These are phyloP conservation scores for Puccinia triticina DNA, from an alignment of 1,284 basidiomycete species.

Conservation along the genomic window DNA sequence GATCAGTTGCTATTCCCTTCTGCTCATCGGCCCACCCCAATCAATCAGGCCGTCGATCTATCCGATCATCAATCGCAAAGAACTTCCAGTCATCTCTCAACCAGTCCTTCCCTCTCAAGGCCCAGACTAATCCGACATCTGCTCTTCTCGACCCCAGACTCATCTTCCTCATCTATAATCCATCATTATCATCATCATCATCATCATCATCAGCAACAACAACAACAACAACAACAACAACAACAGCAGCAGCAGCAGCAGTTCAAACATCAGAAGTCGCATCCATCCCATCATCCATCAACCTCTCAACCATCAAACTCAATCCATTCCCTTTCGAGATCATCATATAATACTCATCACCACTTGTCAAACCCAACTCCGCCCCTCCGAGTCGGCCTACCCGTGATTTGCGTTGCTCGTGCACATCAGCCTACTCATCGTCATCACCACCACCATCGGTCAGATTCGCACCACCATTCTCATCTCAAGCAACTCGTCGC, in stretches of 20 bases:
- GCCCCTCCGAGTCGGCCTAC: conserved; percentile 32
- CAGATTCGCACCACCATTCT: conserved; percentile 1
- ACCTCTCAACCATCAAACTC: conserved; percentile 33
- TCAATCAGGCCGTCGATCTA: conserved; percentile 20
- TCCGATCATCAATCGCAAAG: conserved; percentile 15
- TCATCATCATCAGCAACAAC: neutral
- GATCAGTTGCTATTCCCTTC: conserved; percentile 18
- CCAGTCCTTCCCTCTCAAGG: conserved; percentile 25
- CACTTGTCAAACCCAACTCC: conserved; percentile 36
- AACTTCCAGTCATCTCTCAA: conserved; percentile 22
- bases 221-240: conserved; percentile 19
- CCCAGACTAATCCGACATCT: conserved; percentile 32
- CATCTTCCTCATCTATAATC: conserved; percentile 19
- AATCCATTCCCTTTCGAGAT: conserved; percentile 21
- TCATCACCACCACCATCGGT: conserved; percentile 24
- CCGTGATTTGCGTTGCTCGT: conserved; percentile 29
- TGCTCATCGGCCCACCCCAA: conserved; percentile 15
- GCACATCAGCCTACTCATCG: conserved; percentile 8
- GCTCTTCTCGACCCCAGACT: conserved; percentile 36
- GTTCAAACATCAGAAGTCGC: conserved; percentile 17
- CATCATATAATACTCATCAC: conserved; percentile 32
- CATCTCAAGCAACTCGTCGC: conserved; percentile 28
- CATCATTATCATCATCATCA: neutral
- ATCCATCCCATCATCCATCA: conserved; percentile 28
- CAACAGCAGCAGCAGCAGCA: conserved; percentile 20